These are phyloP conservation scores for Chondrostereum purpureum DNA, from an alignment of 1,284 basidiomycete species.

Conservation along the genomic window DNA sequence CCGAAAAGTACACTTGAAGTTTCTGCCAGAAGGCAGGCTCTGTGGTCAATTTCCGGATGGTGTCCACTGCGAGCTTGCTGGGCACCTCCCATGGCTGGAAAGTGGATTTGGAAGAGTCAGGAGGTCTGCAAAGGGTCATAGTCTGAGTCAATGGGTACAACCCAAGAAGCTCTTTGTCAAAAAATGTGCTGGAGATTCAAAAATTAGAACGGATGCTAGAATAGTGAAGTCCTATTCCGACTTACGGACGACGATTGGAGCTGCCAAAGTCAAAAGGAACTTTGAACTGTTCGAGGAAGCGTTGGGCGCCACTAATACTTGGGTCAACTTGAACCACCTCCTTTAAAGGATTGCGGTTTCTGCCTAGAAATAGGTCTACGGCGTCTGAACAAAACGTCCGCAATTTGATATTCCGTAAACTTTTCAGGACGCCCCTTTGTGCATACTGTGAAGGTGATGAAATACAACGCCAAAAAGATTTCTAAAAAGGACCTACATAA, in stretches of 20 bases:
- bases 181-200: conserved; percentile 32
- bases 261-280: conserved; percentile 31
- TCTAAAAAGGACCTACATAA: conserved; percentile 41
- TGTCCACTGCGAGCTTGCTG: conserved; percentile 39
- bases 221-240: conserved; percentile 11
- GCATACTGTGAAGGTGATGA: conserved; percentile 37
- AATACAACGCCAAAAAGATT: no score
- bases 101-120: conserved; percentile 39
- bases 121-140: conserved; percentile 39
- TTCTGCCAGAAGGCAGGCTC: conserved; percentile 53
- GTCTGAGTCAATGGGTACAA: conserved; percentile 55
- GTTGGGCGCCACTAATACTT: conserved; percentile 49
- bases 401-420: conserved; percentile 68
- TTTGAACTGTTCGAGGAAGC: conserved; percentile 48
- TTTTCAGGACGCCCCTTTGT: conserved; percentile 63
- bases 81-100: conserved; percentile 51
- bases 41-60: conserved; percentile 38
- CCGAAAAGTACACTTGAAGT: conserved; percentile 52
- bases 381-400: conserved; percentile 59
- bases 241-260: conserved; percentile 37
- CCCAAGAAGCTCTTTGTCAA: conserved; percentile 50
- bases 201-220: conserved; percentile 3
- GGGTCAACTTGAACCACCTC: conserved; percentile 42
- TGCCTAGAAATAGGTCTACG: conserved; percentile 49
- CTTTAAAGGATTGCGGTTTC: conserved; percentile 54